A percentile compares a stretch with the other conserved stretches of the same genome.
These are phyloP conservation scores for Ensete glaucum DNA, from an alignment of 176 grass and related monocot species.

Conservation along the genomic window DNA sequence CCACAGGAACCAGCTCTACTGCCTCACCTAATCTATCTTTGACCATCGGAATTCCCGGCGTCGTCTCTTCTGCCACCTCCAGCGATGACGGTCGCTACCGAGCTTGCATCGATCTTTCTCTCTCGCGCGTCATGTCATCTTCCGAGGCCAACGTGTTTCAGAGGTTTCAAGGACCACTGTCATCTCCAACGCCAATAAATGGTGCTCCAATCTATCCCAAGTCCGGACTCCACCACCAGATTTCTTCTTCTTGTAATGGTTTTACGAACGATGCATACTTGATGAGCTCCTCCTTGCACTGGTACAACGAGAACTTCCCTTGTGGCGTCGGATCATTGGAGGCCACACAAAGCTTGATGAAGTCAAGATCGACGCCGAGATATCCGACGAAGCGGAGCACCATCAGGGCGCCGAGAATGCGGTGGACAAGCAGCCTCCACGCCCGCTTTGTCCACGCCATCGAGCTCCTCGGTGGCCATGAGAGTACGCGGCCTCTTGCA, in stretches of 20 bases:
- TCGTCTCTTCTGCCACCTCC: not conserved
- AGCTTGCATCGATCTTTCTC: slow-evolving; percentile 1
- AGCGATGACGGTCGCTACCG: not conserved
- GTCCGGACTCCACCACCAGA: not conserved
- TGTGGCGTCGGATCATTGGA: not conserved
- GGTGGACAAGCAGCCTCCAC: slow-evolving; percentile 45
- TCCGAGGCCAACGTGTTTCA: not conserved
- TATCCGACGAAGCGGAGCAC: slow-evolving; percentile 20
- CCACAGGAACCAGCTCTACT: not conserved
- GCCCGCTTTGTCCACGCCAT: slow-evolving; percentile 43
- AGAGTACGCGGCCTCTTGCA: slow-evolving; percentile 23
- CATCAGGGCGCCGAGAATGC: slow-evolving; percentile 32
- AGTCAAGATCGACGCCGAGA: not conserved
- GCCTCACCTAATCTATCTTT: not conserved
- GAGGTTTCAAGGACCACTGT: not conserved
- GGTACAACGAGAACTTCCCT: slow-evolving; percentile 1
- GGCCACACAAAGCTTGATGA: slow-evolving; percentile 2
- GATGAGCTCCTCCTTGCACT: not conserved
- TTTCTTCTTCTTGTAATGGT: not conserved
- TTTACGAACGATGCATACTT: not conserved
- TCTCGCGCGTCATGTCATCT: not conserved
- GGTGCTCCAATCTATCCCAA: not conserved
- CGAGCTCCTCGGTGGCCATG: slow-evolving; percentile 41
- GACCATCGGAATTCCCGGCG: not conserved
- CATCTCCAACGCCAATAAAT: not conserved